Evolutionary conservation across 371 early-diverging fungal species (phyloP).

Genomic region (Mortierella sp.): DNA sequence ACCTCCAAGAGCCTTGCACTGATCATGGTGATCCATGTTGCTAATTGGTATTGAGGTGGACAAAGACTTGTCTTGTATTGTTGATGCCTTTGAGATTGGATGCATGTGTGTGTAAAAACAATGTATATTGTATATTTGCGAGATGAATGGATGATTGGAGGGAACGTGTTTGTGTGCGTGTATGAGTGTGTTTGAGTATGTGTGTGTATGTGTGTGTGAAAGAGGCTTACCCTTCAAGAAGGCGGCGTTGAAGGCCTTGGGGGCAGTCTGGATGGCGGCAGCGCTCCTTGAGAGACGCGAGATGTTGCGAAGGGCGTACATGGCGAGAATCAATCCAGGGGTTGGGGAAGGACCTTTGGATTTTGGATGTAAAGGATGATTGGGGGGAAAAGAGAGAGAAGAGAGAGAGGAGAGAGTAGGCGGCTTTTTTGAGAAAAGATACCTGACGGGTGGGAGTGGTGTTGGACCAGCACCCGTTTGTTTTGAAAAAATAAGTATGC

Average conservation of each 20-base stretch:
- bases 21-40: background rate
- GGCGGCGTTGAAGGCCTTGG: slow-evolving; percentile 59
- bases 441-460: background rate
- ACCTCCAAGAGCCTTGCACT: background rate
- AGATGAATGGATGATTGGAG: background rate
- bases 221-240: slow-evolving; percentile 55
- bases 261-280: slow-evolving; percentile 55
- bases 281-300: slow-evolving; percentile 59
- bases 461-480: background rate
- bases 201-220: background rate
- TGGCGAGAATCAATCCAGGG: slow-evolving; percentile 27
- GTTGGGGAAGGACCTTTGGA: slow-evolving; percentile 27
- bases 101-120: background rate
- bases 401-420: background rate
- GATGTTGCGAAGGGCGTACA: slow-evolving; percentile 58
- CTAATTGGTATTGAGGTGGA: background rate
- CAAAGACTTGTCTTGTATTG: no score
- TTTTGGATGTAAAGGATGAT: slow-evolving; percentile 23
- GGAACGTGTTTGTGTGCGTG: background rate
- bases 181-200: background rate
- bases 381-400: slow-evolving; percentile 12
- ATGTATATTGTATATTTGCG: no score
- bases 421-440: background rate
- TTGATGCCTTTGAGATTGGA: background rate
- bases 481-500: no score